Base-by-base conservation (phyloP, 2,329 filamentous ascomycete genomes). In the Colletotrichum gloeosporioides region DNA sequence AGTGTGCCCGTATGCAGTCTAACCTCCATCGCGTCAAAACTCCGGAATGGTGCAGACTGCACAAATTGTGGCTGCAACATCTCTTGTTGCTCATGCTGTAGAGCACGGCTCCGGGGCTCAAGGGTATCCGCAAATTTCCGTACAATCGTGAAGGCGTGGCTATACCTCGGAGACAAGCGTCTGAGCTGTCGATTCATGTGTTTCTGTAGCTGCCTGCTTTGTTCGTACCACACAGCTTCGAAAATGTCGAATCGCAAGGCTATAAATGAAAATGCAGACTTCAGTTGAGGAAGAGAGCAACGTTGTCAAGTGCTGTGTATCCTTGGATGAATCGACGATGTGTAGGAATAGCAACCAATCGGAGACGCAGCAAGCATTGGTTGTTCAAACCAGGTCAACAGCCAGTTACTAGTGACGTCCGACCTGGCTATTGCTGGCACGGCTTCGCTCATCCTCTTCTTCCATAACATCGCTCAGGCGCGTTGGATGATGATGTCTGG, bases 381-480 rank as follows among this genome's bases (percentile, higher is more conserved):
- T 34, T 16, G n/a, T 16, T 34, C 63, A 53, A 44, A 25, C 16
- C 25, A 29, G 29, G 29, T 31, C 63, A 8, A 31, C 15, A 31
- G 34, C 25, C 53, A 29, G 27, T 59, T 31, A 39, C 53, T 75
- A 77, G 32, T 75, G 71, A 29, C 72, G 75, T 32, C 75, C 72
- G 29, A 77, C 49, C 49, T 92, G 90, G 82, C 92, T 93, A 13
- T 92, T 92, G 79, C 94, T 95, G 16, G 94, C 95, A 27, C 94
- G 91, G 82, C 94, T 95, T 67, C 92, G 89, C 85, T 98, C 95
- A 79, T 97, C 95, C 78, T 98, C 94, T 82, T 95, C 95, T 82
- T 96, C 94, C 34, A 97, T 90, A 32, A 98, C 96, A 85, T 98
- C 96, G 83, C 95, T 98, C 78, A 98, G 87, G 73, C 96, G 89